Evolutionary conservation across 495 filamentous ascomycete species (phyloP).

Genomic region (Penicillium herquei): DNA sequence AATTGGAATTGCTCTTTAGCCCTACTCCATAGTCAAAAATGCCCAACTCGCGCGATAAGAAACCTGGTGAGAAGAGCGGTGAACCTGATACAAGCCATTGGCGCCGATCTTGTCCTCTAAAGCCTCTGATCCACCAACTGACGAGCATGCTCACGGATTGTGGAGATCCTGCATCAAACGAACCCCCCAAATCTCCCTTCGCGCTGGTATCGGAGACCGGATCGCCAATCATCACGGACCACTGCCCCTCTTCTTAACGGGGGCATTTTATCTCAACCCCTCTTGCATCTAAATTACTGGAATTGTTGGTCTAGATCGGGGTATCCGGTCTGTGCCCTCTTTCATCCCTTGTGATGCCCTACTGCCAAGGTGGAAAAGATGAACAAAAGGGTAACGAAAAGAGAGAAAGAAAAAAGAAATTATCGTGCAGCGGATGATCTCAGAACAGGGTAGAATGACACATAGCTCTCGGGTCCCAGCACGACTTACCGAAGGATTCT

Average conservation of each 20-base stretch:
- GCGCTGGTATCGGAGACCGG: conserved; percentile 5
- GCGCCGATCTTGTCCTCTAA: conserved; percentile 24
- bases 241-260: conserved; percentile 5
- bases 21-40: not conserved
- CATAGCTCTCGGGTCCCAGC: not conserved
- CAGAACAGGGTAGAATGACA: not conserved
- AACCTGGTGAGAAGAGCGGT: conserved; percentile 26
- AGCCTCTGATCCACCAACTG: conserved; percentile 32
- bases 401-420: not conserved
- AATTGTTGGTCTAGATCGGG: not conserved
- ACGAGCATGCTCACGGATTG: conserved; percentile 25
- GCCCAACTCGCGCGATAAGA: conserved; percentile 3
- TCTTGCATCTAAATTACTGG: not conserved
- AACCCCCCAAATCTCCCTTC: conserved; percentile 10
- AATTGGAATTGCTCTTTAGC: not conserved
- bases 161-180: conserved; percentile 26
- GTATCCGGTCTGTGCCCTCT: not conserved
- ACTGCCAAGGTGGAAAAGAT: not conserved
- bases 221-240: conserved; percentile 17
- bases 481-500: conserved; percentile 8
- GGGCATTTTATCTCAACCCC: no score
- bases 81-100: conserved; percentile 23
- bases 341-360: not conserved
- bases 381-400: not conserved
- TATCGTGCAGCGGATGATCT: conserved; percentile 1